Conservation (phyloP, 2,329 filamentous ascomycete species). For the Apiospora marii region DNA sequence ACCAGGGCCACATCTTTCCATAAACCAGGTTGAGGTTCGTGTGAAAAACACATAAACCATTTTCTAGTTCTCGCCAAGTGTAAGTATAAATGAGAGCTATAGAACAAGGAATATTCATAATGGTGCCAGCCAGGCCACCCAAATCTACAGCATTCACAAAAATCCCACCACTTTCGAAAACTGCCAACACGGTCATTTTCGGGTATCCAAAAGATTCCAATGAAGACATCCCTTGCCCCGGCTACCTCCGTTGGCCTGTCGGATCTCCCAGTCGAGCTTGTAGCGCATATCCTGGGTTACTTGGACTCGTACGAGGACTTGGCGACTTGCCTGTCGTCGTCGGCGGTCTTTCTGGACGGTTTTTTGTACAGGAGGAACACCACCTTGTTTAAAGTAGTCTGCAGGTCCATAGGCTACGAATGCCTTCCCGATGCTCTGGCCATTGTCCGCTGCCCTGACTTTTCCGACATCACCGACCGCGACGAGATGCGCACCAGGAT, state of each 20-base stretch:
- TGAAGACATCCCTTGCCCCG: not conserved
- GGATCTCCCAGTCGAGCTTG: not conserved
- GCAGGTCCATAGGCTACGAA: not conserved
- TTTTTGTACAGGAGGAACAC: not conserved
- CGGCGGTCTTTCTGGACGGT: not conserved
- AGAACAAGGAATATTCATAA: not conserved
- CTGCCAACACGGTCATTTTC: not conserved
- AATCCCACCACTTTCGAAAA: not conserved
- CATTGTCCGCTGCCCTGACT: not conserved
- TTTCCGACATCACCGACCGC: not conserved
- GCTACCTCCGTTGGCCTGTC: not conserved
- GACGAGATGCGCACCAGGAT: not conserved
- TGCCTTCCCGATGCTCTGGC: not conserved
- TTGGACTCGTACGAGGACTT: not conserved
- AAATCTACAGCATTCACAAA: not conserved
- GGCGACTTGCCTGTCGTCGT: not conserved
- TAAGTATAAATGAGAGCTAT: not conserved
- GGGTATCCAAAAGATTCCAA: too few relatives aligned
- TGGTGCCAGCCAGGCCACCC: not conserved
- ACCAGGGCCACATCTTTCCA: not conserved
- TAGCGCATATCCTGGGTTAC: not conserved
- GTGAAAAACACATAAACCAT: not conserved
- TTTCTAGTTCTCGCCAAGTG: not conserved
- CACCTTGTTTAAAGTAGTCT: not conserved
- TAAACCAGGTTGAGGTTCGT: not conserved